Evolutionary conservation across 208 protist genomes (phyloP).

Genomic region (Acanthamoeba lenticulata): DNA sequence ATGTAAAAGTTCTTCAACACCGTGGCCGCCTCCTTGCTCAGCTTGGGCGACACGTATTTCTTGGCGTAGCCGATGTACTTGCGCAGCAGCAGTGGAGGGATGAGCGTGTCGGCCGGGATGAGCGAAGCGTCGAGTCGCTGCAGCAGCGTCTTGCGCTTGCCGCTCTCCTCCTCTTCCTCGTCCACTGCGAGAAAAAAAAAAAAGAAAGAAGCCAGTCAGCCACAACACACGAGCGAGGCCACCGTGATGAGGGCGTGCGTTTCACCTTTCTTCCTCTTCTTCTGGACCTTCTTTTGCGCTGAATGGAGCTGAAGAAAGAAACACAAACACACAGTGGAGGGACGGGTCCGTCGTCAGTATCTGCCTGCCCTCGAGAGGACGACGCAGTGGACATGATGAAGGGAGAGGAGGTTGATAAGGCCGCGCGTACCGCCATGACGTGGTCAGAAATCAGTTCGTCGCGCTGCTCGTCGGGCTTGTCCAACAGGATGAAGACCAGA

Average conservation of each 20-base stretch:
- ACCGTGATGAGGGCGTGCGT: not conserved
- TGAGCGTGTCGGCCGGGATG: conserved; percentile 14
- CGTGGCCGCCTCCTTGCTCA: conserved; percentile 75
- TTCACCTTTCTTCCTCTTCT: conserved; percentile 56
- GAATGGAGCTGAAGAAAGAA: conserved; percentile 62
- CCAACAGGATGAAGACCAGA: conserved; percentile 96
- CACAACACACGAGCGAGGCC: too few relatives aligned
- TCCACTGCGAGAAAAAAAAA: not conserved
- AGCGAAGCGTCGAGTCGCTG: not conserved
- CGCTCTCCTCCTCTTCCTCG: not conserved
- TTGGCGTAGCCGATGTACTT: conserved; percentile 92
- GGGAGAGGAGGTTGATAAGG: not conserved
- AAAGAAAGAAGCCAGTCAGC: not conserved
- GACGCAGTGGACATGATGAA: not conserved
- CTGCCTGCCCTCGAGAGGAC: not conserved
- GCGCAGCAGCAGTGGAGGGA: conserved; percentile 71
- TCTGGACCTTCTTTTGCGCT: conserved; percentile 29
- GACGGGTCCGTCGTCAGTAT: not conserved
- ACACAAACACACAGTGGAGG: not conserved
- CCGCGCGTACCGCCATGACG: conserved; percentile 90
- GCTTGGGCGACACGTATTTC: conserved; percentile 84
- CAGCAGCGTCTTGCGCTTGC: not conserved
- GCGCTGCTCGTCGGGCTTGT: conserved; percentile 87
- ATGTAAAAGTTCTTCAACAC: conserved; percentile 87
- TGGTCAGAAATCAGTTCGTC: conserved; percentile 94